A percentile compares a stretch with the other conserved stretches of the same genome.
Evolutionary conservation across 179 eudicot genomes (phyloP).

Genomic region (Heliamphora ciliata): DNA sequence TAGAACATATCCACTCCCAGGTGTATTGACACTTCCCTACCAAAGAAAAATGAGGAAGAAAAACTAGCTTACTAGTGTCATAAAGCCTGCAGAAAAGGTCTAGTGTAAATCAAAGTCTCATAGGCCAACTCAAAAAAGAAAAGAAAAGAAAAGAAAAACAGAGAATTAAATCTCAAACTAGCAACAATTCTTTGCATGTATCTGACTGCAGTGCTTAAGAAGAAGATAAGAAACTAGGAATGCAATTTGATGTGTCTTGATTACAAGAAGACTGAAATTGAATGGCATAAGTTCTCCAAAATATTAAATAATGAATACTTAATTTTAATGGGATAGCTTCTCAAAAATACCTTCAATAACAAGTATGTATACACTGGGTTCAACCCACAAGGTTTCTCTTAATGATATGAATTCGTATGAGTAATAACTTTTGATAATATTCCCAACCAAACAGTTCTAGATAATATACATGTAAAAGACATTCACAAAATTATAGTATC

Average conservation of each 20-base stretch:
- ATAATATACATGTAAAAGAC: background rate
- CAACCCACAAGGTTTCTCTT: background rate
- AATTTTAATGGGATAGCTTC: background rate
- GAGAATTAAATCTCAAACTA: background rate
- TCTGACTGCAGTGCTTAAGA: background rate
- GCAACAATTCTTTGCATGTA: background rate
- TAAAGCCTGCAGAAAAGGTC: background rate
- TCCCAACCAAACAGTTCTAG: background rate
- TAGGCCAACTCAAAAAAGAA: background rate
- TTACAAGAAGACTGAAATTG: background rate
- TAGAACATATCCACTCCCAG: slow-evolving; percentile 95
- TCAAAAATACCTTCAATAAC: background rate
- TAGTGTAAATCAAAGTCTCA: background rate
- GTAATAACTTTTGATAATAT: background rate
- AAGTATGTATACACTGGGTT: background rate
- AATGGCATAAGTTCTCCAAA: background rate
- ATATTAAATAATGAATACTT: no score
- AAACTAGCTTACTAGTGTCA: background rate
- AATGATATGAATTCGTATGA: background rate
- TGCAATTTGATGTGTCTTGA: no score
- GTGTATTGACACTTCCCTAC: slow-evolving; percentile 78
- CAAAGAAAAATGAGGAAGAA: slow-evolving; percentile 7
- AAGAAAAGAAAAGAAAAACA: background rate
- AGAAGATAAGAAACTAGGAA: background rate
- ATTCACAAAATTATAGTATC: background rate